Evolutionary conservation across 1,139 yeast species (phyloP), one percentile per base, ranked within the genome.

Genomic region (Kodamaea derodonti): DNA sequence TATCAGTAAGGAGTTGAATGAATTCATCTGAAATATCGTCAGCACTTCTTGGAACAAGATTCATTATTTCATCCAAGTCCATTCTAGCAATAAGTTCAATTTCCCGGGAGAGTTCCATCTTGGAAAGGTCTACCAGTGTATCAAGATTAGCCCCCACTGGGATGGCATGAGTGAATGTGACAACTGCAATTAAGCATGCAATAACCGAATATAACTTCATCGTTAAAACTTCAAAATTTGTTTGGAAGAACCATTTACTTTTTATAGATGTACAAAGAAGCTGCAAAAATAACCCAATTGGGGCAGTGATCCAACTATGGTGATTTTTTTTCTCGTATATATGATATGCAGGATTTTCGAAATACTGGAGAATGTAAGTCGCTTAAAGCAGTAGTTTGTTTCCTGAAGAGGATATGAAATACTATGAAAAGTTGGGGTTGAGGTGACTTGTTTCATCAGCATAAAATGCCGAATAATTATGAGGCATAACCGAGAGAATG

Each of bases 1-100:
- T 24, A 18, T 20, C 22, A 13, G 29, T 29, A 10, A 34, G 17
- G 11, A 28, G 12, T 4, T 25, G 25, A 9, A 31, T 14, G 16
- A 39, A 25, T 8, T 37, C 38, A 4, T 29, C 30, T 11, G 37
- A 20, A 11, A 25, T 18, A 7, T 20, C 15, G 15, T 18, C 24
- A 16, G 9, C 24, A 12, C 16, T 20, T 18, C 24, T 14, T 12
- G 24, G 24, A 18, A 18, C 9, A 11, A 23, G 9, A 9, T 18
- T 6, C 6, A 6, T 18, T 7, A 18, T 18, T 18, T 18, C 22
- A 7, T 6, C 22, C 6, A 18, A 9, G 22, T 18, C 22, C 9
- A 7, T 18, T 18, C 22, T 18, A 7, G 9, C 22, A 18, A 18
- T 6, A 18, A 18, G 22, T 9, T 18, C 22, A 7, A 7, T 9